These are phyloP conservation scores for Cyclotella distinguenda DNA, from an alignment of 108 stramenopile genomes.

Conservation along the genomic window DNA sequence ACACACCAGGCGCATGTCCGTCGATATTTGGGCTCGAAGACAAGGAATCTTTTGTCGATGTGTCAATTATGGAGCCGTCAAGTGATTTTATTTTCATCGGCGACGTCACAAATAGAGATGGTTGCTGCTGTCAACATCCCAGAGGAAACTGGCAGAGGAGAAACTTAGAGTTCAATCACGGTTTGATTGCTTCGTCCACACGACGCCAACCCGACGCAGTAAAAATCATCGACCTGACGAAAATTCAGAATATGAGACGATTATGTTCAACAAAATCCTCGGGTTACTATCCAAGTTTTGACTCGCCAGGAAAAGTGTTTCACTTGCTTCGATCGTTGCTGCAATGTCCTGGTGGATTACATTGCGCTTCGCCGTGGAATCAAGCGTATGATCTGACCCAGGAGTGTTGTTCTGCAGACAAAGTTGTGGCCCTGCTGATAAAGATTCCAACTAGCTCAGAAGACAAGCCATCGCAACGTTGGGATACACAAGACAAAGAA, in stretches of 20 bases:
- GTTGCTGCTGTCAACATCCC: slow-evolving; percentile 40
- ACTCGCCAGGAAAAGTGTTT: slow-evolving; percentile 41
- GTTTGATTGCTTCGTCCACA: neutral
- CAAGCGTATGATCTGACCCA: neutral
- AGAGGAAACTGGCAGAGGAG: slow-evolving; percentile 31
- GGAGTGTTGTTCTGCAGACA: slow-evolving; percentile 5
- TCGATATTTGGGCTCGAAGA: slow-evolving; percentile 1
- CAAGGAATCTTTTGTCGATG: slow-evolving; percentile 1
- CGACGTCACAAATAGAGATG: neutral
- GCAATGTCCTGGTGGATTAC: slow-evolving; percentile 22
- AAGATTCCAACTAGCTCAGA: slow-evolving; percentile 1
- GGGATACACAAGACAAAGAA: neutral
- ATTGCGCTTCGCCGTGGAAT: slow-evolving; percentile 47
- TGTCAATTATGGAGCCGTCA: slow-evolving; percentile 17
- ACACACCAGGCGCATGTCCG: neutral
- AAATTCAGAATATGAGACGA: slow-evolving; percentile 23
- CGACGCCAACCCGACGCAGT: neutral
- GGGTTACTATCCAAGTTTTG: slow-evolving; percentile 21
- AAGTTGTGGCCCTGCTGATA: slow-evolving; percentile 34
- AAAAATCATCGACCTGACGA: slow-evolving; percentile 38
- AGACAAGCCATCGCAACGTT: too few relatives aligned
- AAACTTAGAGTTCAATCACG: neutral
- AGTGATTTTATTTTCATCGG: slow-evolving; percentile 5
- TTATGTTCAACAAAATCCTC: neutral
- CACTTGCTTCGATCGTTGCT: slow-evolving; percentile 45